phyloP scores from a whole-genome alignment of 2,329 filamentous ascomycete genomes.

The Fusarium torreyae region DNA sequence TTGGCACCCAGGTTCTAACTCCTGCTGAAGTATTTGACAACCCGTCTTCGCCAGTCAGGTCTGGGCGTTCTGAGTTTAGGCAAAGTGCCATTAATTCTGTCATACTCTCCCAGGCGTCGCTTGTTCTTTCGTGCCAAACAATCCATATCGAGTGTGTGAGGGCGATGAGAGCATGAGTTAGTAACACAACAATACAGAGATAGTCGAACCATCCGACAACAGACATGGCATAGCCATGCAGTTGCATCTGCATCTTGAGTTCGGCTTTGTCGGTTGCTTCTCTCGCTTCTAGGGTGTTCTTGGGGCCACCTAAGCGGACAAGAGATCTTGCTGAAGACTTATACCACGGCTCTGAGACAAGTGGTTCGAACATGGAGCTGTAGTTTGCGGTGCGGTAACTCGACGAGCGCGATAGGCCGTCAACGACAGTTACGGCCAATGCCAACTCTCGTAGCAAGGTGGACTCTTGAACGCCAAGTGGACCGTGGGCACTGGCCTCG shows the following conservation, averaged over 20 bases:
- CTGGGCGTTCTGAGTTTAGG: not conserved
- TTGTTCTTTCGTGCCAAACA: not conserved
- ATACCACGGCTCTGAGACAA: not conserved
- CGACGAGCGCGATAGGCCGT: not conserved
- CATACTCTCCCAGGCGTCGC: not conserved
- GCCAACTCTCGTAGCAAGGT: not conserved
- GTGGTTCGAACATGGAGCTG: not conserved
- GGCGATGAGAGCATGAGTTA: not conserved
- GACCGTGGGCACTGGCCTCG: not conserved
- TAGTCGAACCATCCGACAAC: not conserved
- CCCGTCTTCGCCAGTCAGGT: not conserved
- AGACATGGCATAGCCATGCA: not conserved
- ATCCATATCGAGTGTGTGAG: not conserved
- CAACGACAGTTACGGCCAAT: not conserved
- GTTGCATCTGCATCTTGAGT: not conserved
- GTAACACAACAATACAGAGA: not conserved
- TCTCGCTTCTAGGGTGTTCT: not conserved
- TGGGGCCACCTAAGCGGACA: not conserved
- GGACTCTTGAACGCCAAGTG: not conserved
- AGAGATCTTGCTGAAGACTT: not conserved
- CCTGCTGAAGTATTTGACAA: not conserved
- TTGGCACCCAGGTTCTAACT: not conserved
- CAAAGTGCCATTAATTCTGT: not conserved
- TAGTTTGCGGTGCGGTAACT: not conserved
- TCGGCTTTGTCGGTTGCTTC: not conserved